Percentiles rank a stretch among this genome's conserved stretches.
Evolutionary conservation across 441 rosid species (phyloP).

Genomic region (Gossypium lobatum): DNA sequence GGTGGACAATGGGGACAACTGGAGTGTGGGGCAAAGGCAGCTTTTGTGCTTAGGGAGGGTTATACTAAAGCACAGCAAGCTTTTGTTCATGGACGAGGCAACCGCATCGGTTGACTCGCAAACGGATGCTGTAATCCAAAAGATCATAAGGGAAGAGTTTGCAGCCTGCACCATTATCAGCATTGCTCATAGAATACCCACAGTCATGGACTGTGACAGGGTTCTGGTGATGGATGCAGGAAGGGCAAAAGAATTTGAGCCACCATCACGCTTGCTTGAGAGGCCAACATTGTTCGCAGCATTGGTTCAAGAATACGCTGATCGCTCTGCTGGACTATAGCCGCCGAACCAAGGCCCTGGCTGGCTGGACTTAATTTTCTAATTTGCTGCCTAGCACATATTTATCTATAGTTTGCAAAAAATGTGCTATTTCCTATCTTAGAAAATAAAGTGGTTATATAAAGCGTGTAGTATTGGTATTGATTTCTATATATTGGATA

Average conservation of each 20-base stretch:
- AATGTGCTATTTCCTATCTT: background rate
- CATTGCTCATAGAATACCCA: conserved; percentile 94
- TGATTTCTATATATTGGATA: background rate
- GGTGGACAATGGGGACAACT: conserved; percentile 81
- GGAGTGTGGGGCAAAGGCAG: conserved; percentile 98
- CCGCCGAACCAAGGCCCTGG: background rate
- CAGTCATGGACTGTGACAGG: conserved; percentile 91
- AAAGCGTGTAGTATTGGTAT: background rate
- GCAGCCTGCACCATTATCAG: conserved; percentile 76
- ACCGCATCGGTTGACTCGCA: conserved; percentile 93
- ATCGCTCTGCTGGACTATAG: conserved; percentile 63
- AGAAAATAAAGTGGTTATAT: background rate
- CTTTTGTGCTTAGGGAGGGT: conserved; percentile 84
- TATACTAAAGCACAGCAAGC: conserved; percentile 69
- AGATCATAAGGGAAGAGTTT: conserved; percentile 79
- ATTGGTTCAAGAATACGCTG: conserved; percentile 87
- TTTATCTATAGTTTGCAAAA: background rate
- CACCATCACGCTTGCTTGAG: conserved; percentile 60
- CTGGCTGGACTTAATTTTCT: background rate
- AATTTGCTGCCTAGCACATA: background rate
- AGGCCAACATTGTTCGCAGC: conserved; percentile 71
- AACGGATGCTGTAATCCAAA: conserved; percentile 81
- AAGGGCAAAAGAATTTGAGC: conserved; percentile 64
- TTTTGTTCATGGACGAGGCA: conserved; percentile 86
- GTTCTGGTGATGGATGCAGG: conserved; percentile 89